These are phyloP conservation scores for Candida endomychidarum DNA, from an alignment of 805 yeast species.

Conservation along the genomic window DNA sequence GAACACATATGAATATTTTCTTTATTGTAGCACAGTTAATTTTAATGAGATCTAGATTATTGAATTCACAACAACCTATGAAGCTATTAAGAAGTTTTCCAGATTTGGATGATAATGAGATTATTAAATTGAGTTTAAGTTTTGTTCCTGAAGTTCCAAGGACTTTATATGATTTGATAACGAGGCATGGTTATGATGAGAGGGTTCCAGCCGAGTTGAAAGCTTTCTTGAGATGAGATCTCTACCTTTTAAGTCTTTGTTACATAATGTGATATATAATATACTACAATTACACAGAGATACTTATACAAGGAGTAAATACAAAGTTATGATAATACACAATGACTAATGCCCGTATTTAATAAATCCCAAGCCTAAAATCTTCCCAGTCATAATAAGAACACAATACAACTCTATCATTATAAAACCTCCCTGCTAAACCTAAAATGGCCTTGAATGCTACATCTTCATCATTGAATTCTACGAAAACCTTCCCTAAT, in stretches of 20 bases:
- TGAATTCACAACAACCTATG: constrained; percentile 70
- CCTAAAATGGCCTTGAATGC: constrained; percentile 58
- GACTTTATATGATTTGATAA: constrained; percentile 58
- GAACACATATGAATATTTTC: constrained; percentile 81
- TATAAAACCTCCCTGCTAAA: constrained; percentile 65
- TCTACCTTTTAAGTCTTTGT: too few relatives aligned
- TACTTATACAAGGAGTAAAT: too few relatives aligned
- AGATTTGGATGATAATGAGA: constrained; percentile 63
- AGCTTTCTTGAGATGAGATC: constrained; percentile 5
- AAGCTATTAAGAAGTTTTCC: constrained; percentile 72
- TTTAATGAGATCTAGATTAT: constrained; percentile 60
- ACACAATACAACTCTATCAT: constrained; percentile 67
- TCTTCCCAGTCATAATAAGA: constrained; percentile 61
- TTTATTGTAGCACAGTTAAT: constrained; percentile 83
- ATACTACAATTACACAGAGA: too few relatives aligned
- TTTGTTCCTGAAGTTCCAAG: constrained; percentile 75
- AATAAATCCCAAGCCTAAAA: constrained; percentile 44
- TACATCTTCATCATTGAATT: constrained; percentile 51
- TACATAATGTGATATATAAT: too few relatives aligned
- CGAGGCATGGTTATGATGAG: constrained; percentile 61
- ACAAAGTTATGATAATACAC: not conserved
- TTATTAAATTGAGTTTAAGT: constrained; percentile 76
- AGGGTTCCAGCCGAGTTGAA: constrained; percentile 31
- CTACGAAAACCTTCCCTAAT: constrained; percentile 70
- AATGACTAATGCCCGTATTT: too few relatives aligned